These are phyloP conservation scores for Alternaria sp. DNA, from an alignment of 2,329 filamentous ascomycete genomes.

Conservation along the genomic window DNA sequence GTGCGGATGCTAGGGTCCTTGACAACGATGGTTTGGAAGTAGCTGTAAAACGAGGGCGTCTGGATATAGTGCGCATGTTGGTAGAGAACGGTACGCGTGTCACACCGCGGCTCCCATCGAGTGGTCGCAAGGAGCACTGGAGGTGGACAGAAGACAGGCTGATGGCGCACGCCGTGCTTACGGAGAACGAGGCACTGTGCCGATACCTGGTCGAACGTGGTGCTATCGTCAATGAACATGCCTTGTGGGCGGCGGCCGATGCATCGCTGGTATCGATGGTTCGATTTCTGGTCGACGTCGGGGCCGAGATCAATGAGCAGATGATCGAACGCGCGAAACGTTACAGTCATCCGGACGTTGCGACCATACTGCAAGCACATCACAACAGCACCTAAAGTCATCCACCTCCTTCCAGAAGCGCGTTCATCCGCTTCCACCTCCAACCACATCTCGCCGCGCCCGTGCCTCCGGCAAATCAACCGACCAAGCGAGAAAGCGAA, in stretches of 20 bases:
- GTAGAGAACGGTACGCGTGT: conserved; percentile 2
- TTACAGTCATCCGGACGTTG: not conserved
- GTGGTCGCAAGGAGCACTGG: not conserved
- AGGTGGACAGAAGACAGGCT: not conserved
- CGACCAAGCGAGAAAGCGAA: not conserved
- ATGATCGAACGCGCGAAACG: not conserved
- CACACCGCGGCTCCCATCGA: not conserved
- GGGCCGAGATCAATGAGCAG: not conserved
- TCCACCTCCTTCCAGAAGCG: not conserved
- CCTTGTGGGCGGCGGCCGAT: not conserved
- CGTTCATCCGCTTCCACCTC: not conserved
- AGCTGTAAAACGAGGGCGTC: not conserved
- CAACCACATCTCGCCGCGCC: not conserved
- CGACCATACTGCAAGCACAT: not conserved
- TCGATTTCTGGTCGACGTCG: not conserved
- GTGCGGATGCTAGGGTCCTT: not conserved
- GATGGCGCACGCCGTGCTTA: not conserved
- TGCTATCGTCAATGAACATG: not conserved
- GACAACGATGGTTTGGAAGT: not conserved
- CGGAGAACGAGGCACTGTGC: not conserved
- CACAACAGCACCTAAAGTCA: not conserved
- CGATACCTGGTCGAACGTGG: not conserved
- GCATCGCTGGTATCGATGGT: not conserved
- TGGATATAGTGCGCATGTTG: conserved; percentile 12
- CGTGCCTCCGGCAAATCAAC: not conserved